Conservation (phyloP, 225 moss, liverwort and hornwort genomes). For the Asterella californica region DNA sequence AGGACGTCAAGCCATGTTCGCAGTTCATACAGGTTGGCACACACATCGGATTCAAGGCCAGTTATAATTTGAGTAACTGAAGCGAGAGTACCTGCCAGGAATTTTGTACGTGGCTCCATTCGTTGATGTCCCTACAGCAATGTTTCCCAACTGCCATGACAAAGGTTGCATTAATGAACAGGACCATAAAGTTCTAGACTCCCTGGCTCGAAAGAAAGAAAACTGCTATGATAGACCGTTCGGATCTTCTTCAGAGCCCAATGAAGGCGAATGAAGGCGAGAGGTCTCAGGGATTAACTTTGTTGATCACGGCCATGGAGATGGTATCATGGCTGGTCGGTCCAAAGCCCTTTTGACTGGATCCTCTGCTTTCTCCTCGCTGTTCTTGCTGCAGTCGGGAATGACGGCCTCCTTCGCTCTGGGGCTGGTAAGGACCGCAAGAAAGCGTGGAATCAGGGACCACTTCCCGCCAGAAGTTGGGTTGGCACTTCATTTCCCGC, state of each 20-base stretch:
- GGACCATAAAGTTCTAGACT: neutral
- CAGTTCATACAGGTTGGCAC: no score
- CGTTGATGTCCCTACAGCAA: constrained; percentile 90
- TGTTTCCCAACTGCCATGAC: constrained; percentile 57
- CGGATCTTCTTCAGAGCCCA: neutral
- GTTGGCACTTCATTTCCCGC: constrained; percentile 67
- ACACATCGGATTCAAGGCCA: no score
- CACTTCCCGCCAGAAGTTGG: constrained; percentile 88
- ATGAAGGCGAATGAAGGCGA: neutral
- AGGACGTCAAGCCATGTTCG: no score
- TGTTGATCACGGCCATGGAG: constrained; percentile 90
- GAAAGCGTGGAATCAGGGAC: constrained; percentile 54
- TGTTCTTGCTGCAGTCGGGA: constrained; percentile 5
- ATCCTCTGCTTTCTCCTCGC: constrained; percentile 26
- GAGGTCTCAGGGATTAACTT: constrained; percentile 34
- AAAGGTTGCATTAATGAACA: neutral
- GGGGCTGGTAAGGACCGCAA: constrained; percentile 74
- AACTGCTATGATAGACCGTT: neutral
- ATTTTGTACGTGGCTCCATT: constrained; percentile 97
- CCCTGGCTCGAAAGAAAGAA: neutral
- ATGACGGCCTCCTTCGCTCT: neutral
- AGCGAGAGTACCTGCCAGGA: constrained; percentile 63
- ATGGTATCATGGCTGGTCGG: constrained; percentile 86
- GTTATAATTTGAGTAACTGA: no score
- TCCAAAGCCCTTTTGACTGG: constrained; percentile 51